Base-by-base conservation (phyloP, 805 yeast genomes). In the Pachysolen tannophilus region DNA sequence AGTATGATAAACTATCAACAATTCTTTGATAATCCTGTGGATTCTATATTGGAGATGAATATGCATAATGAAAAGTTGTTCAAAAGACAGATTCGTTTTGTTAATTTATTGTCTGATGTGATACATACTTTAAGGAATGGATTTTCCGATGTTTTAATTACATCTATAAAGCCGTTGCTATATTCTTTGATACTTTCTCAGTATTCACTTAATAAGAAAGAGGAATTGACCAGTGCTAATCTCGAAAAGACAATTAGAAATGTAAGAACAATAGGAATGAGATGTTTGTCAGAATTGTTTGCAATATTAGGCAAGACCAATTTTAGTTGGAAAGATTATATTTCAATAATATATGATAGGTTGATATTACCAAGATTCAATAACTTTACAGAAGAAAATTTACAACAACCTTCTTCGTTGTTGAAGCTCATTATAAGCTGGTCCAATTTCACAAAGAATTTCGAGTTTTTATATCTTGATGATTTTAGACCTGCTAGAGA, bases 351-450 rank as follows among this genome's bases (percentile, higher is more conserved):
- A 9, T 81, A 72, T 48, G 51, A 56, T 3, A 50, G 61, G 17
- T 62, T 86, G 16, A 61, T 90, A 10, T 47, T 53, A 15, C 87
- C 94, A 6, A 72, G 94, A 48, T 62, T 92, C 45, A 62, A 41
- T 1, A 61, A 67, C 9, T 90, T 90, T 55, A 80, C 80, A 3
- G 68, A 60, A 27, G 95, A 82, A 47, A 92, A 90, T 52, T 61
- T 81, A 21, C 94, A 86, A 50, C 86, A 82, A 47, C 79, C 90
- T 1, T 86, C 97, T 0, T 70, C 94, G 0, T 52, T 90, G 29
- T 60, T 88, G 72, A 72, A 65, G 37, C 51, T 86, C 8, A 69
- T 90, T 47, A 56, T 74, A 6, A 59, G 69, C 7, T 72, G 94
- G 77, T 61, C 82, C 32, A 50, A 63, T 4, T 52, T 58, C 21